Base-by-base conservation (phyloP, 139 green algal species). In the Coelastrella sp. region DNA sequence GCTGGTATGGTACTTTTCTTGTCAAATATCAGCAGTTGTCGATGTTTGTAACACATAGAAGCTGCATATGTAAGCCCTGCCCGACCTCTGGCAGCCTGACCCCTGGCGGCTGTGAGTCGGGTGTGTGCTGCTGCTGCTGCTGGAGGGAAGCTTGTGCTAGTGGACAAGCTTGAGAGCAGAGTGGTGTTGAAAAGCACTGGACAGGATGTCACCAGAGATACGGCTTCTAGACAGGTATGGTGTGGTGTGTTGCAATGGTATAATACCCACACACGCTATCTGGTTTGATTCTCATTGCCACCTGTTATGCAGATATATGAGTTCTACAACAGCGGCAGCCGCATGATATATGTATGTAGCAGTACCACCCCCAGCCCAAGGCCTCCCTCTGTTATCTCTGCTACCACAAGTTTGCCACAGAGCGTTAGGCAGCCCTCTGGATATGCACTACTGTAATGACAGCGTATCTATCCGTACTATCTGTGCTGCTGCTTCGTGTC, bases 391-490 rank as follows among this genome's bases (percentile, higher is more conserved):
- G n/a, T n/a, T n/a, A n/a, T 80, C 78, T 32, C 82, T 96, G 64
- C 78, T 96, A 47, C 32, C 32, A 47, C 32, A 47, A 47, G 32
- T 47, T 47, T 47, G 68, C 59, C 95, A 4, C 47, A 84, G 90
- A 4, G 89, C 88, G 17, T 87, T 97, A 66, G 92, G 93, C 76
- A 91, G 86, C 60, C 89, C 93, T 76, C 32, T 96, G n/a, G n/a
- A n/a, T n/a, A n/a, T n/a, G n/a, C n/a, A n/a, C n/a, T n/a, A 47
- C 32, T 1, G 32, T 47, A 1, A 47, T 47, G 32, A 47, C 32
- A 47, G 32, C 32, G 32, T 47, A n/a, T n/a, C n/a, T n/a, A n/a
- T n/a, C n/a, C n/a, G n/a, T n/a, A n/a, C n/a, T n/a, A n/a, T 17
- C 7, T 76, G 3, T 92, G 60, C 10, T 71, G 61, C 59, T 56